Percentiles rank a stretch among this genome's conserved stretches.
phyloP scores from a whole-genome alignment of 768 basidiomycete species.

The Cystofilobasidium capitatum region DNA sequence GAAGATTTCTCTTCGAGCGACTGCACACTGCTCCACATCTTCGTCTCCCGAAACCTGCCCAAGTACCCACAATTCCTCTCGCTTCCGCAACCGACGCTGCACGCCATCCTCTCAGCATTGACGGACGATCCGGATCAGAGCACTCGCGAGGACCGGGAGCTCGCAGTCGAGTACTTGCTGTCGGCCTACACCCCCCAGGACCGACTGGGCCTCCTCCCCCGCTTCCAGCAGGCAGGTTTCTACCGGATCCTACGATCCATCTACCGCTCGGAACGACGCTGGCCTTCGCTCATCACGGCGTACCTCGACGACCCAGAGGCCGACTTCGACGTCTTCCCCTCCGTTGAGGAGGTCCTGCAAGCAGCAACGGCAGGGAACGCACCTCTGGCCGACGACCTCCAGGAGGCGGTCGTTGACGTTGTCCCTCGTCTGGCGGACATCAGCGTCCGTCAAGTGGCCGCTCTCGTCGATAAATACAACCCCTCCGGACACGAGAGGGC shows the following conservation, averaged over 20 bases:
- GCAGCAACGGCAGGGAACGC: slow-evolving; percentile 37
- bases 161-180: slow-evolving; percentile 85
- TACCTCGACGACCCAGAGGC: slow-evolving; percentile 62
- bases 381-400: slow-evolving; percentile 51
- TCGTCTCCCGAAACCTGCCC: slow-evolving; percentile 89
- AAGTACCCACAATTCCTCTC: slow-evolving; percentile 85
- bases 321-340: slow-evolving; percentile 53
- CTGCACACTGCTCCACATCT: slow-evolving; percentile 80
- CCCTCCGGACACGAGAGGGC: slow-evolving; percentile 60
- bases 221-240: slow-evolving; percentile 79
- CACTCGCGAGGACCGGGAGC: slow-evolving; percentile 85
- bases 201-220: slow-evolving; percentile 49
- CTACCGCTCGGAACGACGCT: slow-evolving; percentile 64
- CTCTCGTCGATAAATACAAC: slow-evolving; percentile 57
- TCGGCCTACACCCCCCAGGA: slow-evolving; percentile 84
- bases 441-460: slow-evolving; percentile 59
- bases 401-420: slow-evolving; percentile 48
- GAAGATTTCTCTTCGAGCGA: slow-evolving; percentile 51
- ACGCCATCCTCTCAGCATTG: slow-evolving; percentile 66
- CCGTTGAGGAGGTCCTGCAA: slow-evolving; percentile 56
- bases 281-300: slow-evolving; percentile 63
- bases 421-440: slow-evolving; percentile 56
- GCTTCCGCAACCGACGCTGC: slow-evolving; percentile 57
- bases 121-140: slow-evolving; percentile 62
- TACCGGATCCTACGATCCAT: slow-evolving; percentile 77